phyloP scores from a whole-genome alignment of 1,284 basidiomycete genomes.

The Phellinidium pouzarii region DNA sequence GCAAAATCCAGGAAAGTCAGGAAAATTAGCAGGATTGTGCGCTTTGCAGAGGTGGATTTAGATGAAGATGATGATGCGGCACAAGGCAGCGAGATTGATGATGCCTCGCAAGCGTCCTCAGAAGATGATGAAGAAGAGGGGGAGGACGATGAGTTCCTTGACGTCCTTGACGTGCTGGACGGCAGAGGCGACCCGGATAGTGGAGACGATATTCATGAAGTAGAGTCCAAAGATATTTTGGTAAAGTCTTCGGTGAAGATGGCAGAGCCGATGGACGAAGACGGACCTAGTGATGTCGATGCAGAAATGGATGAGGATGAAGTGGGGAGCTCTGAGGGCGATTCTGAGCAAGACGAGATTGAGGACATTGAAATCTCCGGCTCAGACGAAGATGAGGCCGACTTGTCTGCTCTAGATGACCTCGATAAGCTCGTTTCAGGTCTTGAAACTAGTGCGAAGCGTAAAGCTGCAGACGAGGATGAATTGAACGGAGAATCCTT shows the following conservation, averaged over 20 bases:
- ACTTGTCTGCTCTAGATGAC: conserved; percentile 54
- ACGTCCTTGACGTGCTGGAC: conserved; percentile 62
- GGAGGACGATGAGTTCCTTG: conserved; percentile 55
- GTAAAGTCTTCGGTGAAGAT: conserved; percentile 2
- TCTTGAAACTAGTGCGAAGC: conserved; percentile 68
- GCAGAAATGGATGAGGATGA: conserved; percentile 30
- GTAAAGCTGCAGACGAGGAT: conserved; percentile 49
- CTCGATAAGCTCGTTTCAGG: conserved; percentile 66
- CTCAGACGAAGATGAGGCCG: conserved; percentile 54
- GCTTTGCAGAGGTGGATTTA: conserved; percentile 55
- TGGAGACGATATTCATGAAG: conserved; percentile 23
- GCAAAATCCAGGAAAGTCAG: conserved; percentile 10
- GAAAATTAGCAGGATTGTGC: conserved; percentile 27
- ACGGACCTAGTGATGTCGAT: conserved; percentile 11
- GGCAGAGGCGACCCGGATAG: conserved; percentile 47
- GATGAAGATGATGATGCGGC: conserved; percentile 50
- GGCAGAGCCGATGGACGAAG: neutral
- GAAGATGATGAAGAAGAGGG: conserved; percentile 44
- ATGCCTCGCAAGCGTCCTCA: conserved; percentile 27
- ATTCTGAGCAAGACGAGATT: conserved; percentile 34
- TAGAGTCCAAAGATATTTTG: conserved; percentile 21
- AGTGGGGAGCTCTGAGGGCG: conserved; percentile 29
- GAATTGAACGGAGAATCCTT: conserved; percentile 17
- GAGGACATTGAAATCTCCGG: conserved; percentile 40
- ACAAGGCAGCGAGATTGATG: conserved; percentile 26